Base-by-base conservation (phyloP, 208 protist species). In the Leishmania martiniquensis region DNA sequence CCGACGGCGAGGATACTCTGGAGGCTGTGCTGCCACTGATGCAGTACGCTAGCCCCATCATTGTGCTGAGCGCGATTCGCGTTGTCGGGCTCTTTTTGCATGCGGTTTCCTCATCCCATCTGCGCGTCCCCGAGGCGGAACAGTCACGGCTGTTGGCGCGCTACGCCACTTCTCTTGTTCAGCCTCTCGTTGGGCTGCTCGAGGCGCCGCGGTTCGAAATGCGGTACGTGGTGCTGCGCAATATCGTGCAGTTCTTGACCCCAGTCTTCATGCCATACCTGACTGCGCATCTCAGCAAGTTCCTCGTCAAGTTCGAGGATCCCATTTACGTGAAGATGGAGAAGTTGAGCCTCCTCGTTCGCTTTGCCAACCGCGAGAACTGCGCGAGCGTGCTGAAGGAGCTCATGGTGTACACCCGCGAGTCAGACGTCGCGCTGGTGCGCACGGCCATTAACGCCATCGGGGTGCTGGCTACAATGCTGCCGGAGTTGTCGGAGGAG, bases 231-330 rank as follows among this genome's bases (percentile, higher is more conserved):
- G 93, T 97, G 22, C 88, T 99, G n/a, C 85, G 99, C 72, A 99
- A 99, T 89, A 98, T 99, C 80, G 95, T 93, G 72, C 83, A 99
- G 20, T 96, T 99, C 62, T 81, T 99, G 80, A 98, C 94, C 1
- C 60, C 51, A 3, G 65, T 63, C 65, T 80, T 98, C 89, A 47
- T 68, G 55, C 70, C 88, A 95, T 91, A 81, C 73, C 93, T 99
- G 37, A 75, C 73, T 15, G 60, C 68, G 9, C 71, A 91, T 54
- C 66, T 99, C 39, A 89, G 90, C 69, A 82, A 98, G 12, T 99
- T 99, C 85, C 99, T 99, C 84, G 94, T 98, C 76, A 99, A 99
- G 85, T 99, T 99, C 90, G 99, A 99, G 79, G 99, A 99, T 76
- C 98, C 99, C 37, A 97, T 99, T 76, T 99, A 99, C 80, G 97